Evolutionary conservation across 129 eudicot species (phyloP).

Genomic region (Chrysanthemum lavandulifolium): DNA sequence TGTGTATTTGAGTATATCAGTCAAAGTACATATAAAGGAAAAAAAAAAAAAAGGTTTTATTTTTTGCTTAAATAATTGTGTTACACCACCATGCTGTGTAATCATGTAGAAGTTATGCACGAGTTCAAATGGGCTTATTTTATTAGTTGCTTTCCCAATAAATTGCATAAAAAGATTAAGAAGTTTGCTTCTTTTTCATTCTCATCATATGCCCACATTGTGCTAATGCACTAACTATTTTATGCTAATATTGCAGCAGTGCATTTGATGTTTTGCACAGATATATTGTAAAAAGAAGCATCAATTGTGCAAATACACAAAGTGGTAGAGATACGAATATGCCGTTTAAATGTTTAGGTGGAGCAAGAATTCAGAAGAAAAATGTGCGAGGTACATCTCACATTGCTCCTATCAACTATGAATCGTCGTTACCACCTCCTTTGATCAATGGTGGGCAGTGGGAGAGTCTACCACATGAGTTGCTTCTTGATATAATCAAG

Average conservation of each 20-base stretch:
- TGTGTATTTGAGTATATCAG: no score
- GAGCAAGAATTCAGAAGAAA: constrained; percentile 41
- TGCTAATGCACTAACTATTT: constrained; percentile 4
- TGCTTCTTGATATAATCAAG: constrained; percentile 63
- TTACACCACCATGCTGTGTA: constrained; percentile 14
- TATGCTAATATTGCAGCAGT: constrained; percentile 7
- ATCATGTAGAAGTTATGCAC: constrained; percentile 19
- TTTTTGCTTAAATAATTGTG: constrained; percentile 7
- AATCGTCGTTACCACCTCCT: constrained; percentile 20
- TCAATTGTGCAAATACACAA: constrained; percentile 7
- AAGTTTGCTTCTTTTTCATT: constrained; percentile 18
- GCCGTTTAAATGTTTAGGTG: constrained; percentile 44
- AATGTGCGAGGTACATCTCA: constrained; percentile 30
- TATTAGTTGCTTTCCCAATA: constrained; percentile 19
- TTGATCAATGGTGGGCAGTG: constrained; percentile 40
- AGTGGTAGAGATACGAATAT: constrained; percentile 24
- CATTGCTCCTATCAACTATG: constrained; percentile 49
- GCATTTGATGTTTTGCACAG: constrained; percentile 10
- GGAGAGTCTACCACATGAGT: constrained; percentile 54
- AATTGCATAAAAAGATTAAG: constrained; percentile 9
- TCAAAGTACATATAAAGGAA: neutral
- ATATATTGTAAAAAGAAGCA: neutral
- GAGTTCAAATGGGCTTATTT: constrained; percentile 2
- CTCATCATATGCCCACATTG: constrained; percentile 17
- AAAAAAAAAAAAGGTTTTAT: neutral